A percentile compares a stretch with the other conserved stretches of the same genome.
These are phyloP conservation scores for Chytriomyces confervae DNA, from an alignment of 192 early-diverging fungal genomes.

Conservation along the genomic window DNA sequence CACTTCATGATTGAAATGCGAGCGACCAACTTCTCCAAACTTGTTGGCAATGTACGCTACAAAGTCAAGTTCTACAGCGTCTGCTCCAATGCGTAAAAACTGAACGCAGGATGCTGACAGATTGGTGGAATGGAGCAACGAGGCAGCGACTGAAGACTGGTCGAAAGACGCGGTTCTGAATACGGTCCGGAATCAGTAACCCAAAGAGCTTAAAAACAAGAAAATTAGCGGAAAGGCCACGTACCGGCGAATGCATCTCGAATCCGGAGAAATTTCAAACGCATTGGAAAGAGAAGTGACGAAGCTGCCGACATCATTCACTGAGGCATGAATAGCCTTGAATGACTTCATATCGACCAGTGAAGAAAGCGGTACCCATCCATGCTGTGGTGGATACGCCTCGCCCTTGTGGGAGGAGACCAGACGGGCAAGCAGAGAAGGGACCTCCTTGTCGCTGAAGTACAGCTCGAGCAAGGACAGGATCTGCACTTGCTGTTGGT, in stretches of 20 bases:
- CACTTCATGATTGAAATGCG: neutral
- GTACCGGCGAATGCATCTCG: neutral
- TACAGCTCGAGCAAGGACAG: slow-evolving; percentile 12
- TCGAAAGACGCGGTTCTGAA: neutral
- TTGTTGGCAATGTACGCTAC: neutral
- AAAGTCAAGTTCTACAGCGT: slow-evolving; percentile 21
- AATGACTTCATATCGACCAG: slow-evolving; percentile 3
- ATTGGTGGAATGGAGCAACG: slow-evolving; percentile 6
- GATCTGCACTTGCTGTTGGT: neutral
- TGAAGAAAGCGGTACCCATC: slow-evolving; percentile 3
- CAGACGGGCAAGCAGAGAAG: neutral
- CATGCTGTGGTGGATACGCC: neutral
- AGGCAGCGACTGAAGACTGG: neutral
- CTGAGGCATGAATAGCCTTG: neutral
- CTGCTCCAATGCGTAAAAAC: neutral
- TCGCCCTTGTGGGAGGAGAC: neutral
- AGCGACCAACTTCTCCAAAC: neutral
- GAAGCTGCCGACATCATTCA: neutral
- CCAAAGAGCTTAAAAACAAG: neutral
- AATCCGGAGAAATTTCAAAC: neutral
- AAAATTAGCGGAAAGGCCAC: too few species aligned
- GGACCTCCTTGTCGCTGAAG: slow-evolving; percentile 28
- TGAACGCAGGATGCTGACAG: neutral
- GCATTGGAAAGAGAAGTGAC: neutral
- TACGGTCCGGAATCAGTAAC: neutral